Conservation (phyloP, 1,139 yeast species). For the Nakaseomyces glabratus region DNA sequence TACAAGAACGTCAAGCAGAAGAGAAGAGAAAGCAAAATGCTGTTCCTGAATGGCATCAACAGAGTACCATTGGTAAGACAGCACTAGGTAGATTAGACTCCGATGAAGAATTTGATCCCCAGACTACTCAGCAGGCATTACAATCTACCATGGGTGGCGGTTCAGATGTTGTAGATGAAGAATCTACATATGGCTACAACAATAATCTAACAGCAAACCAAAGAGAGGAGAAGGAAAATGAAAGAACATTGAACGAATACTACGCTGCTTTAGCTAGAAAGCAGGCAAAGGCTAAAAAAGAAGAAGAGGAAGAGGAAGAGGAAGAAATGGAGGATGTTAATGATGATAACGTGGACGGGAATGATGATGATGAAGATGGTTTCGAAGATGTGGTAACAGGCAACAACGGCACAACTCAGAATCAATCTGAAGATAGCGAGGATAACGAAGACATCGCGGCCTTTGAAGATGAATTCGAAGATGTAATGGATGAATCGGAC, state of each 20-base stretch:
- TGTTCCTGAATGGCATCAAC: slow-evolving; percentile 91
- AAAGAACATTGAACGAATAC: slow-evolving; percentile 51
- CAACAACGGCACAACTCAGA: slow-evolving; percentile 8
- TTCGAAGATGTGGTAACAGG: slow-evolving; percentile 36
- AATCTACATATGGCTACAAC: slow-evolving; percentile 16
- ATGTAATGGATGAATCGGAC: slow-evolving; percentile 12
- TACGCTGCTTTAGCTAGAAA: slow-evolving; percentile 49
- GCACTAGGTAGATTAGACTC: slow-evolving; percentile 46
- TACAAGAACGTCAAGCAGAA: slow-evolving; percentile 57
- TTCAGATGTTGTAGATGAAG: slow-evolving; percentile 8
- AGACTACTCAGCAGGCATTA: slow-evolving; percentile 19
- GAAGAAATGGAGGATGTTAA: slow-evolving; percentile 28
- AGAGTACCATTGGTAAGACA: slow-evolving; percentile 71
- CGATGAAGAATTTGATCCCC: slow-evolving; percentile 31
- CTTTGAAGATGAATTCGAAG: slow-evolving; percentile 42
- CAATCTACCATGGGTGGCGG: slow-evolving; percentile 9
- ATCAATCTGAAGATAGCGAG: slow-evolving; percentile 16
- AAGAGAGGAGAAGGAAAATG: slow-evolving; percentile 46
- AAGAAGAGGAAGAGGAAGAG: slow-evolving; percentile 39
- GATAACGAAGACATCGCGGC: slow-evolving; percentile 44
- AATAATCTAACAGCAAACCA: slow-evolving; percentile 22
- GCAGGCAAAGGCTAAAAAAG: slow-evolving; percentile 43
- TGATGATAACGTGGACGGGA: slow-evolving; percentile 37
- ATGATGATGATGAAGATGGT: slow-evolving; percentile 38
- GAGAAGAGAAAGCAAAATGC: slow-evolving; percentile 88